Percentiles rank a stretch among this genome's conserved stretches.
Conservation (phyloP, 2,329 filamentous ascomycete genomes). For the Aspergillus pseudotamarii region DNA sequence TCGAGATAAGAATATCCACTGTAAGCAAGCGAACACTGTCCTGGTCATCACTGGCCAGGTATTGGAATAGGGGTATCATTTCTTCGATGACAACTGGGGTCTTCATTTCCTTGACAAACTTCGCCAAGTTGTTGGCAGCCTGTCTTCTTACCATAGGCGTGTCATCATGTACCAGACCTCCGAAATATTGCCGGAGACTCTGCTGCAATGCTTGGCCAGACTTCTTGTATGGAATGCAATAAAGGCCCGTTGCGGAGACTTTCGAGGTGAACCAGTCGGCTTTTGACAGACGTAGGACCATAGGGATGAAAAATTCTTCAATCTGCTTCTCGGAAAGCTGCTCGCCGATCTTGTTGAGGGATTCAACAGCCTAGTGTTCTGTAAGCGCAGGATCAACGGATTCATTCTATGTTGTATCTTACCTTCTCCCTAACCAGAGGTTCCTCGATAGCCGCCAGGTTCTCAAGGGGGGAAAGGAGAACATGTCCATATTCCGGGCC, state of each 20-base stretch:
- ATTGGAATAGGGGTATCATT: conserved; percentile 98
- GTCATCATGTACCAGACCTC: conserved; percentile 92
- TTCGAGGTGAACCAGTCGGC: conserved; percentile 99
- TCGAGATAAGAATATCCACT: conserved; percentile 93
- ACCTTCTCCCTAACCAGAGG: conserved; percentile 98
- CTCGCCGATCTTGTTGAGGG: conserved; percentile 97
- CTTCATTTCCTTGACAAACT: conserved; percentile 97
- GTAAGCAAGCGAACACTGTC: conserved; percentile 95
- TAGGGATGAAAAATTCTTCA: conserved; percentile 95
- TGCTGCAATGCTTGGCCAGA: conserved; percentile 86
- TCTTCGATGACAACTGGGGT: conserved; percentile 90
- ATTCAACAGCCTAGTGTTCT: conserved; percentile 80
- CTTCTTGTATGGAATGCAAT: conserved; percentile 90
- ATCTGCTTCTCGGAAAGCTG: conserved; percentile 89
- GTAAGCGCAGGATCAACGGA: conserved; percentile 12
- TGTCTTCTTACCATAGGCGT: conserved; percentile 98
- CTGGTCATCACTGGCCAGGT: conserved; percentile 93
- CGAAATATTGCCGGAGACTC: conserved; percentile 87
- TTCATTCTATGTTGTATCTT: conserved; percentile 27
- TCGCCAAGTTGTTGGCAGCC: conserved; percentile 92
- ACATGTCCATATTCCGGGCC: conserved; percentile 93
- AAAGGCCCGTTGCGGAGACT: conserved; percentile 95
- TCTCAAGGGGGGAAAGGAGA: conserved; percentile 94
- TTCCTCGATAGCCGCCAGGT: conserved; percentile 97
- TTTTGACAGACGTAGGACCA: conserved; percentile 94